These are phyloP conservation scores for Plectranthus barbatus DNA, from an alignment of 257 asterid genomes.

Conservation along the genomic window DNA sequence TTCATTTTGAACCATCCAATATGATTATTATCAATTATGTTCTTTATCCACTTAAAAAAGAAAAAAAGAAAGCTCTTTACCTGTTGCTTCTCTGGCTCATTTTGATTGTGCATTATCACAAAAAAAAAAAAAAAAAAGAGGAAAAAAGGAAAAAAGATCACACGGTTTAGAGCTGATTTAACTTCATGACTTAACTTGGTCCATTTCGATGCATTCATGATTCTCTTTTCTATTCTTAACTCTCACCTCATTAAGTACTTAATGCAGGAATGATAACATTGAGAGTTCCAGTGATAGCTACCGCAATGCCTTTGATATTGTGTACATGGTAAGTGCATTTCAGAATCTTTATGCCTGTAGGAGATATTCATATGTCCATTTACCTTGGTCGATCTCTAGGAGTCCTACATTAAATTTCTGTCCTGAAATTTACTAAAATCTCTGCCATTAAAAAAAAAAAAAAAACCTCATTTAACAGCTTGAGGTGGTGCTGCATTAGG, in stretches of 20 bases:
- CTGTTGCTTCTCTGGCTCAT: too few relatives aligned
- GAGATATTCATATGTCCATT: background rate
- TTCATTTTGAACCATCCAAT: too few relatives aligned
- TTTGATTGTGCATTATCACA: too few relatives aligned
- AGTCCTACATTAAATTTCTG: background rate
- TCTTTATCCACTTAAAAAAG: too few relatives aligned
- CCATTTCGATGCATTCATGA: too few relatives aligned
- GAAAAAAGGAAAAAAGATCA: too few relatives aligned
- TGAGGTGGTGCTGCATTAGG: background rate
- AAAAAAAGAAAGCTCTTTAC: too few relatives aligned
- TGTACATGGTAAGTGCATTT: conserved; percentile 53
- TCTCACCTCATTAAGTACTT: background rate
- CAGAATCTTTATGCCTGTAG: background rate
- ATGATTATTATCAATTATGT: too few relatives aligned
- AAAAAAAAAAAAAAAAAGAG: too few relatives aligned
- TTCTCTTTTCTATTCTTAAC: too few relatives aligned
- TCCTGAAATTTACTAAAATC: background rate
- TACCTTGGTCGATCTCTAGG: background rate
- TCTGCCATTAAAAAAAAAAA: background rate
- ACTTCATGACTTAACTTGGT: too few relatives aligned
- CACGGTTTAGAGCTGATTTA: too few relatives aligned
- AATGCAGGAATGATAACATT: conserved; percentile 68
- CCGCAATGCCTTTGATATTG: conserved; percentile 62
- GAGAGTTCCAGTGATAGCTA: conserved; percentile 68
- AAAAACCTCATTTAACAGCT: background rate